Evolutionary conservation across 805 yeast species (phyloP), one percentile per base, ranked within the genome.

Genomic region (Pichia occidentalis): DNA sequence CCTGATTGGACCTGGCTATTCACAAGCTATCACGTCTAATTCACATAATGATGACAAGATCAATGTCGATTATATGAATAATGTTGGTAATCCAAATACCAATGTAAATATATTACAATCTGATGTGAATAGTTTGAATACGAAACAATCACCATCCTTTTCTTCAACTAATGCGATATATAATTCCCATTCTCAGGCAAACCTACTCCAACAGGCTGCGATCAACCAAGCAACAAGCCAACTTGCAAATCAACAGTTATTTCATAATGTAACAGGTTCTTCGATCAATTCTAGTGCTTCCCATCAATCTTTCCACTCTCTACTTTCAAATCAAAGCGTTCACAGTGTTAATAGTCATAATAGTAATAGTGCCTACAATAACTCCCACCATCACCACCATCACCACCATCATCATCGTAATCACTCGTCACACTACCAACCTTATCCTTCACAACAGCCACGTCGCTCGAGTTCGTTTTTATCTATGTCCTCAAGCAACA

Each of bases 1-100:
- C 1, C 45, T 59, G 19, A 51, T 58, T 41, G 63, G 63, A 3
- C 63, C 62, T 12, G 42, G 46, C 13, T 48, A 45, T 30, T 39
- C 53, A 4, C 51, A 47, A 18, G 32, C 19, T 47, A 37, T 10
- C 26, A 25, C 36, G 8, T 29, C 30, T n/a, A 34, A 14, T 26
- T 34, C 36, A 13, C 12, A 12, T n/a, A 16, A 37, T 12, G 18
- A 21, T n/a, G 20, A 29, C 11, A n/a, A n/a, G n/a, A n/a, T n/a
- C n/a, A 23, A 13, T 24, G 24, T 19, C 19, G 22, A 32, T 18
- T n/a, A n/a, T 3, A 25, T 25, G 10, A 13, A 12, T 32, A 20
- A 4, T 14, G 8, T 10, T 24, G 44, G 34, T 35, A 47, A 47
- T 28, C 30, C 17, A 13, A 32, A 40, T n/a, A 20, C 24, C 17